These are phyloP conservation scores for Tulasnella sp. DNA, from an alignment of 768 basidiomycete genomes.

Conservation along the genomic window DNA sequence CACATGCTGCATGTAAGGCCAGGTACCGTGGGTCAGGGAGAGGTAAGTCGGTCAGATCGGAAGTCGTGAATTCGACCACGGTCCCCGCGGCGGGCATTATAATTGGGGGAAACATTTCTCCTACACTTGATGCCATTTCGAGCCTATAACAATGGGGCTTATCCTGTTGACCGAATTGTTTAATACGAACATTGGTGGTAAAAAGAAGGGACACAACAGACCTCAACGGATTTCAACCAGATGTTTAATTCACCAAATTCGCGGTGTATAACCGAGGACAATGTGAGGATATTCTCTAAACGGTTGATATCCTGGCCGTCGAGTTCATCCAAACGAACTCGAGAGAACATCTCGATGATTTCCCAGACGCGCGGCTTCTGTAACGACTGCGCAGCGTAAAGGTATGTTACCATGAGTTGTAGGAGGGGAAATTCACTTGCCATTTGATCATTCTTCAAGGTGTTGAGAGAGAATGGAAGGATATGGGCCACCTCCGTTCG, in stretches of 20 bases:
- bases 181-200: not conserved
- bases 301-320: too few relatives aligned
- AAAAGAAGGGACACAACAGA: not conserved
- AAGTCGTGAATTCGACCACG: not conserved
- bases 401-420: not conserved
- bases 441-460: not conserved
- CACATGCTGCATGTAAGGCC: too few relatives aligned
- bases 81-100: not conserved
- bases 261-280: not conserved
- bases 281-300: too few relatives aligned
- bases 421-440: too few relatives aligned
- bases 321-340: not conserved
- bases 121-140: not conserved
- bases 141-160: not conserved
- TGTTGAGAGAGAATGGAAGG: not conserved
- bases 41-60: not conserved
- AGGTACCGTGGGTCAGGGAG: slow-evolving; percentile 19
- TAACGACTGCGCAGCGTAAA: not conserved
- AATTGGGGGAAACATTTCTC: not conserved
- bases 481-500: too few relatives aligned
- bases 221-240: too few relatives aligned
- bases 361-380: not conserved
- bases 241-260: not conserved
- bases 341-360: not conserved
- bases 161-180: not conserved